Evolutionary conservation across 1,284 basidiomycete genomes (phyloP), one percentile per base, ranked within the genome.

Genomic region (Rhodofomes roseus): DNA sequence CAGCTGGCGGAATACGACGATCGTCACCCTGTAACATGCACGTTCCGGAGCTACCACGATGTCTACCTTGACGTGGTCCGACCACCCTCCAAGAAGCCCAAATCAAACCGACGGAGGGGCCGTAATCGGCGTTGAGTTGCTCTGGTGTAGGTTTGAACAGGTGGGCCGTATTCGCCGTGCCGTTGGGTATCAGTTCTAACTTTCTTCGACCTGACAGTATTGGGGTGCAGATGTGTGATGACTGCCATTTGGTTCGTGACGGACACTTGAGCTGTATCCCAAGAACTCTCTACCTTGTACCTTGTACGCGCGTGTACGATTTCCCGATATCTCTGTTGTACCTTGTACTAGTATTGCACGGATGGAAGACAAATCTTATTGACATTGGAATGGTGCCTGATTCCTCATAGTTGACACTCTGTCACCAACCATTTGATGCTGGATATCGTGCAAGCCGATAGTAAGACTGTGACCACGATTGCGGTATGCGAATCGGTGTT

Each of bases 1-100:
- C 80, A 77, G 31, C 75, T 84, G 62, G 75, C 78, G 22, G 84
- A 85, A 60, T 76, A 79, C 60, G 79, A 81, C 62, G 71, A 72
- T 37, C 54, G 65, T 44, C 60, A 59, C 18, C 60, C 63, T 39
- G 46, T 50, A n/a, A 48, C 53, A 6, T 85, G 82, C 64, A 71
- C 79, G 41, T 85, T 85, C 66, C 76, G 85, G 60, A 86, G 78
- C 66, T 87, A 84, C 70, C 79, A 84, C 62, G 86, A 88, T 63
- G 83, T 87, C 20, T 83, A 75, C 57, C 67, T 76, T 54, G 70
- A 71, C 44, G 55, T 62, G 40, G 60, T 73, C 40, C 66, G 63
- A 14, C 37, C 59, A 43, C 62, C 58, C 25, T 66, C 59, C 39
- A 58, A 34, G 14, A 25, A 18, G 43, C 22, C 11, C 11, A 31